A percentile compares a stretch with the other conserved stretches of the same genome.
These are phyloP conservation scores for Nannochloris sp. DNA, from an alignment of 139 green algal genomes.

Conservation along the genomic window DNA sequence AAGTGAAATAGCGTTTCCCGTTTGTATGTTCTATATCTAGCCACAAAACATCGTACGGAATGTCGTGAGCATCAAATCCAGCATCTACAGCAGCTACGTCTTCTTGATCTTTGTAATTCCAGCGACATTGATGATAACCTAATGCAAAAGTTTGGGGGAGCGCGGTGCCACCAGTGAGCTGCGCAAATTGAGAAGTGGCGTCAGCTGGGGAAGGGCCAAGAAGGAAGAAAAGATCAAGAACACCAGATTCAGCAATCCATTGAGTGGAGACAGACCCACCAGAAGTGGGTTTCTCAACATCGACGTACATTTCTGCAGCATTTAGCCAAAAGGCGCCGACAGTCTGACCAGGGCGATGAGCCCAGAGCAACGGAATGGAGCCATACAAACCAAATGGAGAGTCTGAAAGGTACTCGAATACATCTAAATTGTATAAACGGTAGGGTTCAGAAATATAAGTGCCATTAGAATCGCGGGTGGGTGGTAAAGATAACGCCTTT, in stretches of 20 bases:
- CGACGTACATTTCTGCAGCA: conserved; percentile 95
- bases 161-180: conserved; percentile 76
- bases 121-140: conserved; percentile 97
- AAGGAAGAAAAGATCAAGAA: conserved; percentile 94
- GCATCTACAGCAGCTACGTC: conserved; percentile 74
- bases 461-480: conserved; percentile 36
- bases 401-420: conserved; percentile 94
- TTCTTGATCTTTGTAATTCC: conserved; percentile 94
- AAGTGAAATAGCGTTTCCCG: conserved; percentile 97
- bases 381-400: conserved; percentile 96
- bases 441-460: conserved; percentile 77
- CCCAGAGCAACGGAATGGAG: conserved; percentile 84
- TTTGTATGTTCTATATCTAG: conserved; percentile 99
- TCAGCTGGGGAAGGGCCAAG: conserved; percentile 55
- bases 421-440: conserved; percentile 98
- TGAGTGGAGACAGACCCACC: conserved; percentile 41
- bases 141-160: conserved; percentile 93
- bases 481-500: conserved; percentile 55
- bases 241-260: conserved; percentile 91
- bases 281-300: conserved; percentile 62
- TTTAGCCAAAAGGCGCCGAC: conserved; percentile 93
- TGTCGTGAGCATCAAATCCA: conserved; percentile 59
- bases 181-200: conserved; percentile 55
- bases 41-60: conserved; percentile 98
- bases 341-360: conserved; percentile 62